Base-by-base conservation (phyloP, 2,329 filamentous ascomycete species). In the Ophiostoma novo-ulmi region DNA sequence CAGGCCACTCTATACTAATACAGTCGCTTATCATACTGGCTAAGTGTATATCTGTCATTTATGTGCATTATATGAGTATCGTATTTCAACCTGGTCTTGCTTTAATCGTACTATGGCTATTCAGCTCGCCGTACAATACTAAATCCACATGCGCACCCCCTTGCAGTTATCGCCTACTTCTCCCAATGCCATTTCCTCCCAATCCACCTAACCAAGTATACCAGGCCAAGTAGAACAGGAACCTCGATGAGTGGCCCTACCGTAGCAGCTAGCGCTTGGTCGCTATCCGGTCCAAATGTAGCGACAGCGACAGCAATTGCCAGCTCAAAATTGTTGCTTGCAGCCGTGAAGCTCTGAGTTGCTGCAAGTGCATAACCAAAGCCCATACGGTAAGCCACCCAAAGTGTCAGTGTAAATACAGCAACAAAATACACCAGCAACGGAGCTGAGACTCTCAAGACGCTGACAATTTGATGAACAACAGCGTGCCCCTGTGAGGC, bases 321-420 rank as follows among this genome's bases (percentile, higher is more conserved):
- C 35, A 97, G 81, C 81, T 97, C 93, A 76, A 97, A 97, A 77
- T 97, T 97, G 77, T 97, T 97, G 78, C 93, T 97, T 0, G 92
- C 91, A 0, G 92, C 94, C 0, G 92, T 96, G 76, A 97, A 95
- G 77, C 91, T 93, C 80, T 96, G 92, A 1, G 92, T 94, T 13
- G 85, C 84, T 1, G 86, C 85, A 0, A 93, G 78, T 48, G 84
- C 84, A 77, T 96, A 96, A 0, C 87, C 88, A 71, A 93, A 93
- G 0, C 92, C 90, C n/a, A 90, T 80, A n/a, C 82, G 84, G 67
- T 84, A 82, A 3, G 87, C 85, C 1, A 89, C 80, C 63, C 81
- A 82, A 0, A 95, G 81, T 0, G 92, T 95, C 1, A 82, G 75
- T 67, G 88, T 87, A 81, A 97, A 97, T 70, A 95, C 86, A 72